These are phyloP conservation scores for Phaseolus lunatus DNA, from an alignment of 306 rosid genomes.

Conservation along the genomic window DNA sequence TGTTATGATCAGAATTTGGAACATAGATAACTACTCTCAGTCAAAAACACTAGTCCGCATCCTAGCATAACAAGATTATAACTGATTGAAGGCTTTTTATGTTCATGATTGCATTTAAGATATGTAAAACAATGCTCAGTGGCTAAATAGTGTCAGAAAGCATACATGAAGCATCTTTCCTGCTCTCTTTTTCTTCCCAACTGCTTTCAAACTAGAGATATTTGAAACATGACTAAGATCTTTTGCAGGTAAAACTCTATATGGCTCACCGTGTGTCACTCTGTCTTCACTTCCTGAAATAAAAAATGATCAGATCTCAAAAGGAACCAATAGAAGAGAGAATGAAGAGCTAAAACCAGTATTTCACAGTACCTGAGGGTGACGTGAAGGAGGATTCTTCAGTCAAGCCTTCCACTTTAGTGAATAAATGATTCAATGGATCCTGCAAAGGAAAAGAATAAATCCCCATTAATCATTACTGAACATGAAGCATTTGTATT, in stretches of 20 bases:
- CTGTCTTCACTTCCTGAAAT: constrained; percentile 54
- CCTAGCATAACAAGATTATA: constrained; percentile 22
- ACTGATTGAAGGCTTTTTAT: constrained; percentile 17
- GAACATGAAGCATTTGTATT: constrained; percentile 21
- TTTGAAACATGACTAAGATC: constrained; percentile 41
- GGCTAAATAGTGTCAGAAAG: constrained; percentile 14
- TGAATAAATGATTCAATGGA: constrained; percentile 44
- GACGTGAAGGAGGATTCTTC: constrained; percentile 49
- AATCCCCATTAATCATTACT: constrained; percentile 13
- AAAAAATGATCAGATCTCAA: constrained; percentile 30
- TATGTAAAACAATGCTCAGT: constrained; percentile 1
- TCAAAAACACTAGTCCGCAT: not conserved
- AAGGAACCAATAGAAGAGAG: constrained; percentile 28
- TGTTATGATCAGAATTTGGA: not conserved
- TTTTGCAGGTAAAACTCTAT: constrained; percentile 38
- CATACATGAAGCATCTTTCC: constrained; percentile 61
- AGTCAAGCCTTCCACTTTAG: constrained; percentile 49
- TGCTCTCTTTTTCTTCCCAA: constrained; percentile 57
- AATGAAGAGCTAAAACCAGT: constrained; percentile 16
- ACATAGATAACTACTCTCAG: not conserved
- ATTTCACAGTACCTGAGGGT: constrained; percentile 55
- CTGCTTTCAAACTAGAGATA: constrained; percentile 47
- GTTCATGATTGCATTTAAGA: constrained; percentile 11
- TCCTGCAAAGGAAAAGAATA: constrained; percentile 55
- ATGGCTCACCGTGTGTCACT: constrained; percentile 37